Evolutionary conservation across 169 alveolate genomes (phyloP), one percentile per base, ranked within the genome.

Genomic region (Neospora caninum): DNA sequence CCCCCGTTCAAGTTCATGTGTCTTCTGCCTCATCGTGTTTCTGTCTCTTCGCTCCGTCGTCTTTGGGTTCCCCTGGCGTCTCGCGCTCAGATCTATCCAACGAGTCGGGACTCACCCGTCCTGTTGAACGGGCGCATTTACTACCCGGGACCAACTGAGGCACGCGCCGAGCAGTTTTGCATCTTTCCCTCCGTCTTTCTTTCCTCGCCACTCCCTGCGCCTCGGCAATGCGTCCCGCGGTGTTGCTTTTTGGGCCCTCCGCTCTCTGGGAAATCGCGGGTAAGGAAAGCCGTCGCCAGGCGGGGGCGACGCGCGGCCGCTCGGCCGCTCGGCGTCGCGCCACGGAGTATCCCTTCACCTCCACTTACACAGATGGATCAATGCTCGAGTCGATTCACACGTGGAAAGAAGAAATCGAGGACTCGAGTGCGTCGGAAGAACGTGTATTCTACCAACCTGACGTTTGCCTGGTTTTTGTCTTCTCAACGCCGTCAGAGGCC

Each of bases 71-170:
- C n/a, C 43, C 84, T 43, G 0, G 84, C 84, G 10, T 16, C 84
- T 22, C 49, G 13, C n/a, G n/a, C 18, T 10, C 84, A 73, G 84
- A n/a, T 36, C 20, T 73, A 22, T n/a, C 89, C 89, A 13, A 34
- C 69, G 67, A 82, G 89, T 36, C 53, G 22, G 42, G 67, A 41
- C 69, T 25, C 20, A 20, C 89, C 89, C 36, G 89, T 82, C 54
- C 89, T 82, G 25, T 42, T 82, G 64, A 82, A 82, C 67, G 67
- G 64, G 25, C 89, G 89, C 53, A 41, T 82, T 4, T 82, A 39
- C 89, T 82, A 41, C 67, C 89, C 89, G 13, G 89, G 89, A 39
- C 42, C 89, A 34, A 41, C 69, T 13, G 1, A 36, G 89, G 69
- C 6, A 36, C 69, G 25, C 39, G 69, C 20, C 39, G 41, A 82